Evolutionary conservation across 371 early-diverging fungal genomes (phyloP).

Genomic region (Apophysomyces variabilis): DNA sequence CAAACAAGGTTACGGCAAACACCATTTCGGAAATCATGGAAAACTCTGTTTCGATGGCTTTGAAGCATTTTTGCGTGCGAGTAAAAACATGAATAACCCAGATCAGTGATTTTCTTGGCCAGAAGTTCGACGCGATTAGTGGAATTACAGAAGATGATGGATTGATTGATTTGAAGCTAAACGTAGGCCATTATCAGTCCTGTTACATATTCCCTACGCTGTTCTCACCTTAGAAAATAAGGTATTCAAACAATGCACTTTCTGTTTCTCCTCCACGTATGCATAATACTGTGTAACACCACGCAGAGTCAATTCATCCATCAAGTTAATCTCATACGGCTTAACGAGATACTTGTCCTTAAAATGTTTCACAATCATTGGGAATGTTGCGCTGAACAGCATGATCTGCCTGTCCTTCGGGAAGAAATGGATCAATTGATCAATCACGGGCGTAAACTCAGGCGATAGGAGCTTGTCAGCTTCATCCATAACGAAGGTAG

Average conservation of each 20-base stretch:
- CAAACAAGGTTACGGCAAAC: slow-evolving; percentile 96
- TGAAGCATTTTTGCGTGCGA: slow-evolving; percentile 99
- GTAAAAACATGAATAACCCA: slow-evolving; percentile 98
- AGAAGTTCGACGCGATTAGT: slow-evolving; percentile 97
- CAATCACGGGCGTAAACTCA: slow-evolving; percentile 96
- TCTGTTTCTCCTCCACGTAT: slow-evolving; percentile 97
- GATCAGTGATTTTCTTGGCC: slow-evolving; percentile 97
- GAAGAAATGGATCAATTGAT: slow-evolving; percentile 86
- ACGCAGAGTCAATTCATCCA: slow-evolving; percentile 97
- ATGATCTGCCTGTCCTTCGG: slow-evolving; percentile 92
- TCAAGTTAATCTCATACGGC: slow-evolving; percentile 98
- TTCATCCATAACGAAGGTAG: slow-evolving; percentile 97
- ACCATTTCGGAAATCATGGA: slow-evolving; percentile 98
- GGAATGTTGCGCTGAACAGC: slow-evolving; percentile 98
- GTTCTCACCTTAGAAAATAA: slow-evolving; percentile 87
- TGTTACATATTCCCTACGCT: background rate
- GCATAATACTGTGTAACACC: slow-evolving; percentile 99
- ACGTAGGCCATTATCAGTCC: background rate
- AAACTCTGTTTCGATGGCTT: slow-evolving; percentile 96
- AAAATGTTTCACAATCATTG: slow-evolving; percentile 94
- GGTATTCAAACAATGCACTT: slow-evolving; percentile 97
- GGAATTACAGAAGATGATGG: slow-evolving; percentile 99
- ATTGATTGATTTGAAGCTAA: slow-evolving; percentile 97
- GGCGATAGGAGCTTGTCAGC: slow-evolving; percentile 98
- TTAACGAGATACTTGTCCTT: slow-evolving; percentile 93